Evolutionary conservation across 1,284 basidiomycete species (phyloP).

Genomic region (Stereum hirsutum): DNA sequence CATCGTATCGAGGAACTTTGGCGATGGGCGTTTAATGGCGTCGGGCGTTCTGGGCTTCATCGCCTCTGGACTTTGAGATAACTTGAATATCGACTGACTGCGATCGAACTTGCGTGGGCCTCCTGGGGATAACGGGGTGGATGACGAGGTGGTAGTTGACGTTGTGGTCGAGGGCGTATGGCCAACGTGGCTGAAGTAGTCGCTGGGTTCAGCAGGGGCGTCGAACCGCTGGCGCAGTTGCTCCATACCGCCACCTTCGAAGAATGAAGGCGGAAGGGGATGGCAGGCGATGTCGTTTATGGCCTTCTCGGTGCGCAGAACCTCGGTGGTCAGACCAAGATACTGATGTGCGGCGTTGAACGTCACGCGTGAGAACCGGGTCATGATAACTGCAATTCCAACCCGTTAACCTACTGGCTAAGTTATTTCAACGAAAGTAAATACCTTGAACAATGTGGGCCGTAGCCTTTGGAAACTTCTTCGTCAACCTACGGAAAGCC

Average conservation of each 20-base stretch:
- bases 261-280: conserved; percentile 86
- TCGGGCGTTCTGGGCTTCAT: too few relatives aligned
- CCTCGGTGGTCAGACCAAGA: conserved; percentile 90
- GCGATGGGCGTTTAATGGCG: not conserved
- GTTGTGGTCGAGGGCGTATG: too few relatives aligned
- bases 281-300: conserved; percentile 97
- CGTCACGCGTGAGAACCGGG: conserved; percentile 93
- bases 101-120: conserved; percentile 8
- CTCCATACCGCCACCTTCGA: conserved; percentile 89
- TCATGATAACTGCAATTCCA: conserved; percentile 74
- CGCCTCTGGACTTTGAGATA: not conserved
- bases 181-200: conserved; percentile 46
- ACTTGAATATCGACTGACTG: conserved; percentile 14
- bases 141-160: conserved; percentile 17
- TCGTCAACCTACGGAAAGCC: conserved; percentile 87
- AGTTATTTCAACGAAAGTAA: conserved; percentile 6
- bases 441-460: conserved; percentile 94
- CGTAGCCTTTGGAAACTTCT: conserved; percentile 94
- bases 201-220: conserved; percentile 38
- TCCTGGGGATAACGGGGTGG: conserved; percentile 7
- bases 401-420: conserved; percentile 9
- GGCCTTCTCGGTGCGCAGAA: conserved; percentile 91
- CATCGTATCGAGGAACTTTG: not conserved
- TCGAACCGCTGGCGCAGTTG: conserved; percentile 83
- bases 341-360: conserved; percentile 96